Conservation (phyloP, 305 asterid genomes). For the Ajuga reptans region DNA sequence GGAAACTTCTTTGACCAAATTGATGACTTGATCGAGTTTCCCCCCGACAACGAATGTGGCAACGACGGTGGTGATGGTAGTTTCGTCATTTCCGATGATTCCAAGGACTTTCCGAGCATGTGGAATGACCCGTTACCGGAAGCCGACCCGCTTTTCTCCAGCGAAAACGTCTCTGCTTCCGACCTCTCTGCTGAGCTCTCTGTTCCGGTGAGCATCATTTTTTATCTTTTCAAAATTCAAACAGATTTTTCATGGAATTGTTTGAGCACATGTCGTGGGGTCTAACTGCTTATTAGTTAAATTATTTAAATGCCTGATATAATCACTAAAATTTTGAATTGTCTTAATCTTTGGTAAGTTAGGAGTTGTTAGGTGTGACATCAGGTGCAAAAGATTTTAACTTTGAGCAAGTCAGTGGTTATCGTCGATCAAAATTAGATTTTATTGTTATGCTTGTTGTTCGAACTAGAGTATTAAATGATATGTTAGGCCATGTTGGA, state of each 20-base stretch:
- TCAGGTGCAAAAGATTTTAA: not conserved
- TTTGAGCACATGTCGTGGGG: conserved; percentile 1
- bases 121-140: conserved; percentile 57
- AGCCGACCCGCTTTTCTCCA: conserved; percentile 42
- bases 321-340: not conserved
- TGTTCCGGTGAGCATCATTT: conserved; percentile 56
- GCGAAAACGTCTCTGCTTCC: conserved; percentile 28
- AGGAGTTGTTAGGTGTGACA: conserved; percentile 16
- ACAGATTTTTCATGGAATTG: not conserved
- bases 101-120: conserved; percentile 52
- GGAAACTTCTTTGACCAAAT: conserved; percentile 77
- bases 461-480: not conserved
- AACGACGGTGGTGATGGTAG: conserved; percentile 21
- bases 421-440: not conserved
- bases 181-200: conserved; percentile 67
- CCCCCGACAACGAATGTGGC: conserved; percentile 50
- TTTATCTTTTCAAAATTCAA: not conserved
- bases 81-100: conserved; percentile 34
- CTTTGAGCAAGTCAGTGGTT: not conserved
- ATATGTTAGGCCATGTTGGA: not conserved
- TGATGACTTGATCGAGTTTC: conserved; percentile 77
- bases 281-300: not conserved
- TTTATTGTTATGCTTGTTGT: not conserved
- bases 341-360: conserved; percentile 2
- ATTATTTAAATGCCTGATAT: not conserved